Evolutionary conservation across 2,329 filamentous ascomycete genomes (phyloP).

Genomic region (Trichoderma arundinaceum): DNA sequence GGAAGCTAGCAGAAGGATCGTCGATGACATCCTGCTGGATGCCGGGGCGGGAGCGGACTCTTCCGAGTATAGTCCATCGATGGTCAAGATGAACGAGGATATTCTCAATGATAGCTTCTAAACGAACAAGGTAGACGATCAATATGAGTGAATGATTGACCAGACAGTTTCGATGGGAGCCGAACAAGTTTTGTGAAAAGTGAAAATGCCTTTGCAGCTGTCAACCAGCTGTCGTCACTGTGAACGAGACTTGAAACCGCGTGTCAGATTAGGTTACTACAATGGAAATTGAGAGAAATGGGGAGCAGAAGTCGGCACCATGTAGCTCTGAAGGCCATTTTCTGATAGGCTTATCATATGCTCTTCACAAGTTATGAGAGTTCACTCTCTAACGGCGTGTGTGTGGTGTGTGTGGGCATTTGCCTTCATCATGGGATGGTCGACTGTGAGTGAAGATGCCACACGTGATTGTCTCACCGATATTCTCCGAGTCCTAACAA

Average conservation of each 20-base stretch:
- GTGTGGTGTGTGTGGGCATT: not conserved
- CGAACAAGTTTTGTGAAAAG: not conserved
- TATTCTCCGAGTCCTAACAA: not conserved
- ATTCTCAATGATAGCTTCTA: constrained; percentile 68
- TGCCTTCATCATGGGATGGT: not conserved
- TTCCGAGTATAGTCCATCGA: constrained; percentile 66
- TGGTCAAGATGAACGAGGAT: constrained; percentile 69
- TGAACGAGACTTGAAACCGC: too few species aligned
- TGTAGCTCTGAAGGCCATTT: too few species aligned
- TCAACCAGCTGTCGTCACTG: not conserved
- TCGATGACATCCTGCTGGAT: constrained; percentile 78
- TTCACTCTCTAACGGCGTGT: too few species aligned
- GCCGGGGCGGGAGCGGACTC: constrained; percentile 68
- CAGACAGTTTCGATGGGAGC: too few species aligned
- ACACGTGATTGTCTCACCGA: constrained; percentile 12
- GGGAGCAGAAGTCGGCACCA: too few species aligned
- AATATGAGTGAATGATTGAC: not conserved
- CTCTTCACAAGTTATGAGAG: too few species aligned
- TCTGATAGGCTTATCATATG: too few species aligned
- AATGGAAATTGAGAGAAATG: too few species aligned
- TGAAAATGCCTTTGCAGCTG: not conserved
- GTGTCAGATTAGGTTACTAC: too few species aligned
- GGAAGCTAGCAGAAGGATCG: constrained; percentile 80
- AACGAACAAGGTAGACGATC: not conserved
- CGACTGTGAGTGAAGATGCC: not conserved